These are phyloP conservation scores for Pleurotus tuoliensis DNA, from an alignment of 768 basidiomycete genomes.

Conservation along the genomic window DNA sequence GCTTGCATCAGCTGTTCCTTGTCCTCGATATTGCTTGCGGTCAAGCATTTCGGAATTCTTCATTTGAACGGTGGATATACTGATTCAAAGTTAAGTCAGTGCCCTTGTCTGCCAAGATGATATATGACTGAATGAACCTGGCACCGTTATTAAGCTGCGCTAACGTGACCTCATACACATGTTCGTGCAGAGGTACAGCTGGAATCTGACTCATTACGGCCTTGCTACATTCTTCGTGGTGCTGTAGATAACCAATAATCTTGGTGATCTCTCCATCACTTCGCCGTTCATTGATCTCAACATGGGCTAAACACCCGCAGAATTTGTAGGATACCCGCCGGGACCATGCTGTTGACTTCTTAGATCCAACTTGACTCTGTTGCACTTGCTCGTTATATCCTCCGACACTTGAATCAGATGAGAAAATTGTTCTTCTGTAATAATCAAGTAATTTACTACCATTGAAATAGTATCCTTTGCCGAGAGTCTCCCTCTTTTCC, in stretches of 20 bases:
- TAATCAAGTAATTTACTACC: not conserved
- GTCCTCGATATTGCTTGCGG: not conserved
- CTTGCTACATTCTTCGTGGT: conserved; percentile 22
- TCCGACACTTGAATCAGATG: not conserved
- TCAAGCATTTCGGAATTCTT: not conserved
- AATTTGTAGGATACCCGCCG: conserved; percentile 11
- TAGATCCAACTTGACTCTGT: not conserved
- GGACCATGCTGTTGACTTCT: not conserved
- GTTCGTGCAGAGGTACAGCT: conserved; percentile 25
- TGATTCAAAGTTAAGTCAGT: too few relatives aligned
- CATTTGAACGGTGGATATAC: not conserved
- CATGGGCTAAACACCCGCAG: conserved; percentile 32
- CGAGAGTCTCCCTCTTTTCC: not conserved
- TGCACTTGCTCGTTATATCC: not conserved
- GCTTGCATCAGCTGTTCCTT: not conserved
- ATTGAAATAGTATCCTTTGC: not conserved
- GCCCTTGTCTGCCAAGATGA: too few relatives aligned
- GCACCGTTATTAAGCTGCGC: conserved; percentile 15
- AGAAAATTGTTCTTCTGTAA: not conserved
- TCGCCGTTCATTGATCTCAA: conserved; percentile 22
- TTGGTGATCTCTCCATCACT: conserved; percentile 13
- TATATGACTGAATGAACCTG: not conserved
- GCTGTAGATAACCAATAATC: conserved; percentile 21
- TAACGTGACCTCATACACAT: conserved; percentile 22
- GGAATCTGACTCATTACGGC: conserved; percentile 17